Base-by-base conservation (phyloP, 1,139 yeast species). In the Blastobotrys capitulatus region DNA sequence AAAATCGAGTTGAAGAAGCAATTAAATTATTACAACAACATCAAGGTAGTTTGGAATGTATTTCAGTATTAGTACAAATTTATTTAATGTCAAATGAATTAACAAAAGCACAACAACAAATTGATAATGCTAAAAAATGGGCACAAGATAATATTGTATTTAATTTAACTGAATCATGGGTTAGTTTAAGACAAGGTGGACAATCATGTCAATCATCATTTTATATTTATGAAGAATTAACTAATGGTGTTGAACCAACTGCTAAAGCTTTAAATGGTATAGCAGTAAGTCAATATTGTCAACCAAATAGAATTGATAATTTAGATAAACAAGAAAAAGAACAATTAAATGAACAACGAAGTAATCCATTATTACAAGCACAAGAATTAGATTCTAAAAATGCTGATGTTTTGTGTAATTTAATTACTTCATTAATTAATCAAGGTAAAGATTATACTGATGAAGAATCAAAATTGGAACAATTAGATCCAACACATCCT, bases 221-320 rank as follows among this genome's bases (percentile, higher is more conserved):
- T 67, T 85, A 82, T 65, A 83, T 85, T 58, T 85, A 78, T 65
- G 92, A 85, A 64, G 94, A 85, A 66, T 71, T 82, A 50, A 76
- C 79, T 47, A 64, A 61, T 27, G 63, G 64, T 9, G 51, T 73
- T 25, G 75, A 72, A 72, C 79, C 62, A 67, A 75, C 74, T 67
- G 78, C 60, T 64, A 73, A 68, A 69, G 74, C 70, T 31, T 62
- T 79, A 42, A 65, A 76, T 46, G 77, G 78, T 38, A 73, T 74
- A 57, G 69, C 75, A 10, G 73, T 73, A 2, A 64, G 78, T 12
- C 76, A 75, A 53, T 61, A 75, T 48, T 37, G 42, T 31, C 49
- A 42, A 36, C 48, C 48, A n/a, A 27, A 6, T 6, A 74, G 71
- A 57, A 61, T 75, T 46, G 73, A 72, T n/a, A 70, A 77, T 41